phyloP scores from a whole-genome alignment of 805 yeast species.

The Isabelozyma rhagii region DNA sequence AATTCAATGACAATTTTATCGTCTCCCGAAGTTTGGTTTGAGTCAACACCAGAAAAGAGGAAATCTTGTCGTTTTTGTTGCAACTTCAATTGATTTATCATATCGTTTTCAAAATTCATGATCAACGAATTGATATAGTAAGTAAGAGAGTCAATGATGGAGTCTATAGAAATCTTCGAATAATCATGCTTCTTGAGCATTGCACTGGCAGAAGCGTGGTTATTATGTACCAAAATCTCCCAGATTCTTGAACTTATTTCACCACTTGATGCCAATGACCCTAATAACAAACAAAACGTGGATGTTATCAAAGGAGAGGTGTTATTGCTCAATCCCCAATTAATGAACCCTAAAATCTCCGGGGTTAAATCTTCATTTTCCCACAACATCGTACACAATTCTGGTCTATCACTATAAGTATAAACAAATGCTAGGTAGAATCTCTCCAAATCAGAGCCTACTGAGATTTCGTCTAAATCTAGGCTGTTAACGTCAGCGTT shows the following conservation, averaged over 20 bases:
- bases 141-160: constrained; percentile 50
- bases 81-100: constrained; percentile 23
- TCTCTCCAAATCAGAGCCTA: constrained; percentile 82
- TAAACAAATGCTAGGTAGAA: constrained; percentile 74
- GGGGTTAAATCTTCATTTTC: constrained; percentile 30
- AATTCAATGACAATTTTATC: constrained; percentile 48
- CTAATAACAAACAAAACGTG: constrained; percentile 72
- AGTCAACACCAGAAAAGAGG: constrained; percentile 17
- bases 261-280: constrained; percentile 66
- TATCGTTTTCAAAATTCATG: constrained; percentile 34
- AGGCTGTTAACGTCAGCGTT: constrained; percentile 17
- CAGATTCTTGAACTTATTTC: constrained; percentile 44
- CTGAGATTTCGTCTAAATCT: constrained; percentile 59
- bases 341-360: constrained; percentile 72
- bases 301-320: constrained; percentile 77
- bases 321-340: constrained; percentile 83
- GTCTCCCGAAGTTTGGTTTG: constrained; percentile 21
- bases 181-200: constrained; percentile 34
- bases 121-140: constrained; percentile 49
- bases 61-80: constrained; percentile 36
- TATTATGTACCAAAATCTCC: constrained; percentile 34
- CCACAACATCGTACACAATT: constrained; percentile 65
- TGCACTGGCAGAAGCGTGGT: constrained; percentile 7
- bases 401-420: constrained; percentile 61
- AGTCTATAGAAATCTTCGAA: constrained; percentile 52